These are phyloP conservation scores for Xerocomellus amylosporus DNA, from an alignment of 768 basidiomycete species.

Conservation along the genomic window DNA sequence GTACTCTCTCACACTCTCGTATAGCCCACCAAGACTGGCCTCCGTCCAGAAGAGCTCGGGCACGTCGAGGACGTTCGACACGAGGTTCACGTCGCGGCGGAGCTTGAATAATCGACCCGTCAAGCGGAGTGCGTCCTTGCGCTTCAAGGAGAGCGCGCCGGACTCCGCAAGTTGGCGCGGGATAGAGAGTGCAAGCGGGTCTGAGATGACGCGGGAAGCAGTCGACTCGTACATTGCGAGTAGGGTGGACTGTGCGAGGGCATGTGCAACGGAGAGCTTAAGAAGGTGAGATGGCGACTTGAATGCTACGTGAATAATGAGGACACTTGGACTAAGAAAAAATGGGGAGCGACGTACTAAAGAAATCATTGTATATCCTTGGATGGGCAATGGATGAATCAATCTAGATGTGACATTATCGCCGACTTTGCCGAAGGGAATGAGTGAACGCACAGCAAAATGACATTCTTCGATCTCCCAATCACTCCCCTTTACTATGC, in stretches of 20 bases:
- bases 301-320: constrained; percentile 54
- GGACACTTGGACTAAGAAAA: neutral
- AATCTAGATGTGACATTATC: constrained; percentile 45
- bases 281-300: constrained; percentile 89
- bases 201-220: constrained; percentile 74
- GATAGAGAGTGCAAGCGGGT: constrained; percentile 73
- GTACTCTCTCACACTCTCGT: constrained; percentile 91
- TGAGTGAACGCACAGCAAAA: constrained; percentile 55
- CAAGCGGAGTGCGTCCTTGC: constrained; percentile 81
- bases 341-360: constrained; percentile 57
- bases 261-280: constrained; percentile 91
- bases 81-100: constrained; percentile 84
- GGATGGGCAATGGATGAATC: constrained; percentile 83
- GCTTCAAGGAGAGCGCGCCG: constrained; percentile 70
- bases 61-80: constrained; percentile 89
- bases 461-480: constrained; percentile 97
- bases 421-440: neutral
- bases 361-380: constrained; percentile 94
- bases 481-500: constrained; percentile 58
- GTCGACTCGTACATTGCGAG: constrained; percentile 83
- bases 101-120: constrained; percentile 87
- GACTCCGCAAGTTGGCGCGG: constrained; percentile 79
- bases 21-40: constrained; percentile 82
- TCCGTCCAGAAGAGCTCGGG: constrained; percentile 96
- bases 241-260: constrained; percentile 91